Percentiles rank a stretch among this genome's conserved stretches.
phyloP scores from a whole-genome alignment of 2,329 filamentous ascomycete genomes.

The Trichoderma arundinaceum region DNA sequence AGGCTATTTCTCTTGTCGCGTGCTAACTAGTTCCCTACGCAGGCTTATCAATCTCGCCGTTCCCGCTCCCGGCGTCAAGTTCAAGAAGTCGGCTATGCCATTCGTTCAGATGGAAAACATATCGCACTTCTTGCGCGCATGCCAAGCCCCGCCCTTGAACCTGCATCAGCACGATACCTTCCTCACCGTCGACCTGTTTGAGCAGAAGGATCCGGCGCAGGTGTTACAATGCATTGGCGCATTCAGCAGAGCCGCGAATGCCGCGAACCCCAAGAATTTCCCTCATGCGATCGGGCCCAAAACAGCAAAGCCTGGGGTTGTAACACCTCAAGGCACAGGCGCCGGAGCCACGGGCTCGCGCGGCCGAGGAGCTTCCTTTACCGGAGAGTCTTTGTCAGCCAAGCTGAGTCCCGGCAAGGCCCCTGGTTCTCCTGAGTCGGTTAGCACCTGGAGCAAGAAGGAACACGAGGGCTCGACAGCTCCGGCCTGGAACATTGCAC shows the following conservation, averaged over 20 bases:
- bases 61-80: slow-evolving; percentile 80
- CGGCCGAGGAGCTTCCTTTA: slow-evolving; percentile 58
- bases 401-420: slow-evolving; percentile 68
- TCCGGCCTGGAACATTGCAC: slow-evolving; percentile 97
- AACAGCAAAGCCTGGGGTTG: slow-evolving; percentile 54
- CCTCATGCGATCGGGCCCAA: slow-evolving; percentile 77
- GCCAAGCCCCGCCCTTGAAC: slow-evolving; percentile 81
- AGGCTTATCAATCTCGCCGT: slow-evolving; percentile 83
- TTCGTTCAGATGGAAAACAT: slow-evolving; percentile 99
- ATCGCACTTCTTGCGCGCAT: slow-evolving; percentile 89
- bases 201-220: slow-evolving; percentile 93
- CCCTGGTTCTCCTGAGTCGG: slow-evolving; percentile 57
- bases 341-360: slow-evolving; percentile 54
- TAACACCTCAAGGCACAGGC: slow-evolving; percentile 73
- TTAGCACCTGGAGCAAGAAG: slow-evolving; percentile 91
- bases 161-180: slow-evolving; percentile 95
- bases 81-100: slow-evolving; percentile 91
- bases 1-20: background rate
- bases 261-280: slow-evolving; percentile 74
- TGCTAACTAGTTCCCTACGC: slow-evolving; percentile 2
- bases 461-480: slow-evolving; percentile 79
- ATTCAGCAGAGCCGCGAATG: slow-evolving; percentile 86
- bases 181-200: slow-evolving; percentile 94
- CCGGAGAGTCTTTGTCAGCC: slow-evolving; percentile 62
- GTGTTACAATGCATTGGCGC: slow-evolving; percentile 90